These are phyloP conservation scores for Areca catechu DNA, from an alignment of 176 grass and related monocot genomes.

Conservation along the genomic window DNA sequence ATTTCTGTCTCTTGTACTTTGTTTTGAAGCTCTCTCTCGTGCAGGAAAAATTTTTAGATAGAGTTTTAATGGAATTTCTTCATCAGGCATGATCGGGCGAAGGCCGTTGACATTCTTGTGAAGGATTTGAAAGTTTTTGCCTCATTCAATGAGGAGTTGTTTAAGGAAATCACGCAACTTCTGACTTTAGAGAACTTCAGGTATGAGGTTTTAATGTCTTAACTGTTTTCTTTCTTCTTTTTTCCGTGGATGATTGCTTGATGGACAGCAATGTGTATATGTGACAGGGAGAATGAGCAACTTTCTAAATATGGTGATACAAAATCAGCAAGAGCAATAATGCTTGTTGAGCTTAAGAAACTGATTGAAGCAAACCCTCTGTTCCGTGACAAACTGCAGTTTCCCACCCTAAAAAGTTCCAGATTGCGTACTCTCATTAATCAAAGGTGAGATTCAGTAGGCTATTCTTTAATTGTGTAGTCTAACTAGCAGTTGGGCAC, in stretches of 20 bases:
- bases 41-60: not conserved
- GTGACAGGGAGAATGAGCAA: constrained; percentile 88
- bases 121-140: constrained; percentile 99
- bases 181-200: constrained; percentile 96
- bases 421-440: constrained; percentile 94
- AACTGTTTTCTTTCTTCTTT: constrained; percentile 5
- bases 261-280: constrained; percentile 9
- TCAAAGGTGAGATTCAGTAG: constrained; percentile 56
- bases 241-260: constrained; percentile 12
- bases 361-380: constrained; percentile 96
- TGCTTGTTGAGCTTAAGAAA: constrained; percentile 97
- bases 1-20: no score
- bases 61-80: constrained; percentile 1
- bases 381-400: constrained; percentile 95
- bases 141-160: constrained; percentile 89
- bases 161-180: constrained; percentile 97
- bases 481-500: no score
- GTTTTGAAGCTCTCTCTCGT: no score
- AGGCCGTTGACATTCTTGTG: constrained; percentile 95
- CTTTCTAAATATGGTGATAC: constrained; percentile 99
- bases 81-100: constrained; percentile 82
- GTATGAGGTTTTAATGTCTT: constrained; percentile 28
- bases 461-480: not conserved
- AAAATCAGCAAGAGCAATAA: constrained; percentile 92
- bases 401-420: constrained; percentile 90